phyloP scores from a whole-genome alignment of 1,139 yeast species.

The Pichia sp. region DNA sequence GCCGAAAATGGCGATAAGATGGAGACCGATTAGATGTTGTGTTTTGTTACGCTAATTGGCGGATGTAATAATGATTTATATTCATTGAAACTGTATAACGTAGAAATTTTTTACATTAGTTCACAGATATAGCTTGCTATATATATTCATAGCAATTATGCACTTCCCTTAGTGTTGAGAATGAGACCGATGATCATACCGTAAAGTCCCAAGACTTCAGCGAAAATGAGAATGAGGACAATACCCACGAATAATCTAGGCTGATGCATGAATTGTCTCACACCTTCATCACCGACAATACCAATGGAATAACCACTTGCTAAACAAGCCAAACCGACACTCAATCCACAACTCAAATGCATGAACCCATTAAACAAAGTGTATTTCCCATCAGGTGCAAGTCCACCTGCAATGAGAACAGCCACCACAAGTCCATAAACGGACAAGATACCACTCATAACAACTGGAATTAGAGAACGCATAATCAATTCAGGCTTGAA shows the following conservation, averaged over 20 bases:
- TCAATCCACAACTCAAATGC: slow-evolving; percentile 93
- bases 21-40: slow-evolving; percentile 4
- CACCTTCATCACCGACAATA: slow-evolving; percentile 98
- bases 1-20: slow-evolving; percentile 1
- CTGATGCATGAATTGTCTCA: slow-evolving; percentile 93
- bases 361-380: slow-evolving; percentile 91
- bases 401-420: slow-evolving; percentile 89
- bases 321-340: slow-evolving; percentile 93
- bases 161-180: slow-evolving; percentile 81
- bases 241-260: slow-evolving; percentile 94
- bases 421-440: slow-evolving; percentile 96
- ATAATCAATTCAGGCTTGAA: slow-evolving; percentile 77
- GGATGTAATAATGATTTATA: no score
- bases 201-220: slow-evolving; percentile 94
- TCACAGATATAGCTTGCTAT: not conserved
- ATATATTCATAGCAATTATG: slow-evolving; percentile 25
- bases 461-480: slow-evolving; percentile 88
- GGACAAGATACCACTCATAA: slow-evolving; percentile 96
- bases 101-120: no score
- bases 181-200: slow-evolving; percentile 92
- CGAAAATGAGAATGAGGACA: slow-evolving; percentile 92
- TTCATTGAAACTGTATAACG: no score
- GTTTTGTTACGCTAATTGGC: not conserved
- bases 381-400: slow-evolving; percentile 68
- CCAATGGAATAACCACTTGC: slow-evolving; percentile 99